Evolutionary conservation across 345 rosid genomes (phyloP), one percentile per base, ranked within the genome.

Genomic region (Euphorbia lathyris): DNA sequence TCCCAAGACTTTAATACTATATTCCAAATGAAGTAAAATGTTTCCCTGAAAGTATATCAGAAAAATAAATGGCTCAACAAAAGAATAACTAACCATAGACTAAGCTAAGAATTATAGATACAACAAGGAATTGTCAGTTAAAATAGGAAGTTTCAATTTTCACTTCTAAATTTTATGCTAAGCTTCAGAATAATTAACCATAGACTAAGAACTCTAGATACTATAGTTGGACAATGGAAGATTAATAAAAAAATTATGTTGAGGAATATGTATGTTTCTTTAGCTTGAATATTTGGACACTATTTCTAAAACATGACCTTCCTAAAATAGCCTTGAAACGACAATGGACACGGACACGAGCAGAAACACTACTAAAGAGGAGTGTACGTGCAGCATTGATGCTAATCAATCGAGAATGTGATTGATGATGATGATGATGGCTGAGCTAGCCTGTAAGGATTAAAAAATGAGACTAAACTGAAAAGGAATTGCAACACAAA

Each of bases 391-490:
- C n/a, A n/a, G n/a, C n/a, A n/a, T n/a, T n/a, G n/a, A n/a, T n/a
- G n/a, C n/a, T n/a, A n/a, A n/a, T n/a, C n/a, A 42, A 32, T 38
- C 51, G 34, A 59, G 58, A 63, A 59, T 1, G 5, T 16, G n/a
- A 78, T 29, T 69, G 45, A 43, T 50, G 48, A 50, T 48, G n/a
- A 71, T n/a, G n/a, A n/a, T n/a, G n/a, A n/a, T n/a, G n/a, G n/a
- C 25, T 51, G 32, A n/a, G n/a, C n/a, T n/a, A 61, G 29, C 19
- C 55, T 19, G 6, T 56, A 19, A n/a, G 63, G 67, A 53, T 58
- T 72, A 36, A 29, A 5, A 36, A 72, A 45, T 63, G 4, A 29
- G 60, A 65, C 17, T 34, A 51, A 27, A 70, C 62, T 67, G 52
- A 14, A 27, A 29, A 57, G 4, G 10, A 6, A 32, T n/a, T 63